Base-by-base conservation (phyloP, 176 grass and related monocot species). In the Triticum dicoccoides region DNA sequence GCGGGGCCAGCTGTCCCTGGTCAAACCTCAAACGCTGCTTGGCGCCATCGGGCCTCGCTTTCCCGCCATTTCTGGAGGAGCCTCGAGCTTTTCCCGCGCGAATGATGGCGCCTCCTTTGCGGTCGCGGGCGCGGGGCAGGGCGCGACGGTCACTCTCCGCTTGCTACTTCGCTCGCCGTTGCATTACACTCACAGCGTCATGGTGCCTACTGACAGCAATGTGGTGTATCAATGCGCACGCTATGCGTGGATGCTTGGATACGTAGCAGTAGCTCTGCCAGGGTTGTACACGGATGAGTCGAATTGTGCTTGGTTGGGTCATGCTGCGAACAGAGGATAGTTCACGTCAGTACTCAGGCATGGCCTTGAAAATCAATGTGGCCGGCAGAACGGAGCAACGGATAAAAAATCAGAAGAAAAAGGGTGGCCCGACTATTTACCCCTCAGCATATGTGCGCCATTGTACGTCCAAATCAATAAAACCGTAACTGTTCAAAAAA, bases 11-110 rank as follows among this genome's bases (percentile, higher is more conserved):
- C 80, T 80, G 89, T 75, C 10, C 45, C 6, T 29, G 85, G 85
- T 91, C 81, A 91, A 91, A 91, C 85, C 5, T 34, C 34, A 25
- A 13, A 0, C 49, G 18, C 37, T 3, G 13, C 29, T 59, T 87
- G 34, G 76, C 45, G 78, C 67, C 66, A 41, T 56, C 67, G 77
- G 5, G 49, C 20, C 61, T 84, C 14, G 35, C 68, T 84, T 91
- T 91, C 89, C 76, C 89, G 85, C 85, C 89, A 61, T 87, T 61
- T 45, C 67, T 45, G 85, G 61, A 17, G 5, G 18, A 6, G 29
- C 1, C 0, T 1, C 17, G 80, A 34, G 59, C 75, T 80, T 76
- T 90, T 87, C 89, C 89, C 85, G 89, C 85, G 80, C 80, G 35
- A 91, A 87, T 20, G 68, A 14, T 37, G 85, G 75, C 44, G 4